These are phyloP conservation scores for Phycomyces nitens DNA, from an alignment of 192 early-diverging fungal species.

Conservation along the genomic window DNA sequence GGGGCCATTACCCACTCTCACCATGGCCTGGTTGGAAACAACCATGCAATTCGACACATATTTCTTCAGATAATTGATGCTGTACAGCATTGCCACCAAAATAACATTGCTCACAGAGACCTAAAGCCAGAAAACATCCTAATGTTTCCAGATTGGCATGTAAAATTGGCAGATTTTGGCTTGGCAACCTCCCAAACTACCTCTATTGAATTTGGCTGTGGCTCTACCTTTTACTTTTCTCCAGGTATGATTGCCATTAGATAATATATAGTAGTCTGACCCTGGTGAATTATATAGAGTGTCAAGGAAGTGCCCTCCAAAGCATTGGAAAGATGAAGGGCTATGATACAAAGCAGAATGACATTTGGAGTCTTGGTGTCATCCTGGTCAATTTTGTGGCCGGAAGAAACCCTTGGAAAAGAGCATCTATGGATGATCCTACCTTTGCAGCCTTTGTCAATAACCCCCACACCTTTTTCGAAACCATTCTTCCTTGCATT, in stretches of 20 bases:
- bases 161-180: slow-evolving; percentile 95
- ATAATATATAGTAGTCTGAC: background rate
- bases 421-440: slow-evolving; percentile 62
- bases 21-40: slow-evolving; percentile 64
- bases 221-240: slow-evolving; percentile 54
- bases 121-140: slow-evolving; percentile 83
- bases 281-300: too few relatives aligned
- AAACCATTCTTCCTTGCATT: slow-evolving; percentile 50
- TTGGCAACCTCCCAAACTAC: slow-evolving; percentile 66
- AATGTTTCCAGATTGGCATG: slow-evolving; percentile 49
- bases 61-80: slow-evolving; percentile 84
- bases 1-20: slow-evolving; percentile 77
- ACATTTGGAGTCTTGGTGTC: slow-evolving; percentile 94
- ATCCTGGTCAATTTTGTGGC: slow-evolving; percentile 81
- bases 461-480: slow-evolving; percentile 58
- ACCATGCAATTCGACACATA: slow-evolving; percentile 73
- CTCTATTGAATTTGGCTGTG: slow-evolving; percentile 72
- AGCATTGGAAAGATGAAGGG: slow-evolving; percentile 37
- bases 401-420: slow-evolving; percentile 78
- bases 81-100: slow-evolving; percentile 66
- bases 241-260: slow-evolving; percentile 41
- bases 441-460: slow-evolving; percentile 51
- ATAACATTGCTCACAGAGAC: slow-evolving; percentile 72
- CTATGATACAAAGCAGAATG: slow-evolving; percentile 59
- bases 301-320: slow-evolving; percentile 57